These are phyloP conservation scores for Eutrema yunnanense DNA, from an alignment of 345 rosid species.

Conservation along the genomic window DNA sequence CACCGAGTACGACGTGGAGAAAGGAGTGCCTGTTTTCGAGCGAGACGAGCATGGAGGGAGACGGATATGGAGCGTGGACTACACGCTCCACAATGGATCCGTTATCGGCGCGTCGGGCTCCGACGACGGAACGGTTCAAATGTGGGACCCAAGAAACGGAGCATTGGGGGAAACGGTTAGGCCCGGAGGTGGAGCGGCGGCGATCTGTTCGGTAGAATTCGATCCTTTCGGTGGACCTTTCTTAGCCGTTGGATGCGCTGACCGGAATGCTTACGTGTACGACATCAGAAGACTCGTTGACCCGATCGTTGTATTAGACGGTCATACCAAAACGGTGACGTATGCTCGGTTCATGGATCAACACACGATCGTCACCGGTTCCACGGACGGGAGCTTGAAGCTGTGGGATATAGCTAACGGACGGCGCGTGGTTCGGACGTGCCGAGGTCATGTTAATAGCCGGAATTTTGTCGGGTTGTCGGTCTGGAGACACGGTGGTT, in stretches of 20 bases:
- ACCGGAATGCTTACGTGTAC: slow-evolving; percentile 59
- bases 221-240: slow-evolving; percentile 47
- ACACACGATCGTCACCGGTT: slow-evolving; percentile 42
- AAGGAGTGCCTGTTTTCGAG: slow-evolving; percentile 51
- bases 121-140: slow-evolving; percentile 83
- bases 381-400: slow-evolving; percentile 72
- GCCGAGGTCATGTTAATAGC: slow-evolving; percentile 59
- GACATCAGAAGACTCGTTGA: slow-evolving; percentile 47
- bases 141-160: slow-evolving; percentile 74
- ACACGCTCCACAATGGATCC: slow-evolving; percentile 39
- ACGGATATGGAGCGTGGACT: slow-evolving; percentile 86
- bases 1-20: slow-evolving; percentile 75
- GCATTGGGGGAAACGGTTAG: slow-evolving; percentile 38
- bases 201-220: slow-evolving; percentile 74
- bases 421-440: slow-evolving; percentile 40
- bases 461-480: slow-evolving; percentile 83
- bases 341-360: slow-evolving; percentile 48
- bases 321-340: slow-evolving; percentile 70
- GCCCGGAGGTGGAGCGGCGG: slow-evolving; percentile 47
- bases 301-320: slow-evolving; percentile 43
- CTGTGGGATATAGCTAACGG: slow-evolving; percentile 41
- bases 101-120: slow-evolving; percentile 77
- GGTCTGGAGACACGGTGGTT: slow-evolving; percentile 65
- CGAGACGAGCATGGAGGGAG: slow-evolving; percentile 96
- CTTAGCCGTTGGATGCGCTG: slow-evolving; percentile 72